Evolutionary conservation across 305 asterid species (phyloP).

Genomic region (Coffea humblotiana): DNA sequence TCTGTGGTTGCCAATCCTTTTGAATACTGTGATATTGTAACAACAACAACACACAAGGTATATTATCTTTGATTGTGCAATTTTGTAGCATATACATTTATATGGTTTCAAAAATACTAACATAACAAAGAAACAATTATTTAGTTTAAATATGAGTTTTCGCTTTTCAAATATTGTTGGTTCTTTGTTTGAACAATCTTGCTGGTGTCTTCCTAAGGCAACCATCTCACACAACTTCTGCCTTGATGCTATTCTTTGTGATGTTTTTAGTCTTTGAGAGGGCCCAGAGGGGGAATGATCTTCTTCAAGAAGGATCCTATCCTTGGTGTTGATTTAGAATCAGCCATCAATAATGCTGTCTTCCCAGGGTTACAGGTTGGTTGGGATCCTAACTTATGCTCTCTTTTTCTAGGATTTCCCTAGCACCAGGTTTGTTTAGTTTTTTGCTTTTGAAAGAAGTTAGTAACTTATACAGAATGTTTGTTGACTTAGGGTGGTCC

Average conservation of each 20-base stretch:
- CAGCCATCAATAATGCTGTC: constrained; percentile 90
- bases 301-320: constrained; percentile 89
- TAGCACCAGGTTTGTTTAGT: not conserved
- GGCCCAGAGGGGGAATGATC: constrained; percentile 99
- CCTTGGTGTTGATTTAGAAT: constrained; percentile 75
- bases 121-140: not conserved
- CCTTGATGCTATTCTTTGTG: not conserved
- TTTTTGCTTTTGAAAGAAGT: not conserved
- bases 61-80: not conserved
- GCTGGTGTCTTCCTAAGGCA: not conserved
- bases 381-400: constrained; percentile 3
- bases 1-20: constrained; percentile 90
- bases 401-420: not conserved
- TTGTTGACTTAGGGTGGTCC: constrained; percentile 75
- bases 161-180: not conserved
- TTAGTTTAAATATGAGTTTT: not conserved
- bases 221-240: not conserved
- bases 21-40: constrained; percentile 88
- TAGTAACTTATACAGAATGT: not conserved
- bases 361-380: constrained; percentile 95
- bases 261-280: constrained; percentile 78
- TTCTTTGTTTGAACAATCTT: not conserved
- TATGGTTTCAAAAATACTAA: not conserved
- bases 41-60: constrained; percentile 98
- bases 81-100: not conserved